Percentiles rank a stretch among this genome's conserved stretches.
phyloP scores from a whole-genome alignment of 2,329 filamentous ascomycete genomes.

The Thelonectria olida region DNA sequence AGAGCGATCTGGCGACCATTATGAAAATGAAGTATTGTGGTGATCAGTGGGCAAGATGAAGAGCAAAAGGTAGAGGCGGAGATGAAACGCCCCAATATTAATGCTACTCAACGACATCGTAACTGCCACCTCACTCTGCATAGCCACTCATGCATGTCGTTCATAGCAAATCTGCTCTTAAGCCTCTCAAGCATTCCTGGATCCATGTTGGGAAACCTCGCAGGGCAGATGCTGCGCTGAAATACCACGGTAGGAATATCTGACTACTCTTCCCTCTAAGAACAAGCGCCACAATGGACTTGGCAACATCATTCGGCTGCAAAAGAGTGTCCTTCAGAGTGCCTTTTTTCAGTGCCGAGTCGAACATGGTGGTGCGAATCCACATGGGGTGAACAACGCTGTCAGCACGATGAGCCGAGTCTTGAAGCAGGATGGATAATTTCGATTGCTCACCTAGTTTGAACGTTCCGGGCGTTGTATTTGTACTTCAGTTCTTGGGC shows the following conservation, averaged over 20 bases:
- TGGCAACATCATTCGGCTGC: slow-evolving; percentile 45
- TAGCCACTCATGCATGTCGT: no score
- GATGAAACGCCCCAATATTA: no score
- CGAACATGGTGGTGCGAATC: slow-evolving; percentile 26
- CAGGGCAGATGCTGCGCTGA: slow-evolving; percentile 3
- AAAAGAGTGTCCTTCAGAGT: slow-evolving; percentile 3
- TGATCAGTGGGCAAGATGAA: no score
- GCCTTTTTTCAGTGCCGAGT: slow-evolving; percentile 28
- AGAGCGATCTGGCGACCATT: no score
- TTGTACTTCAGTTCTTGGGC: slow-evolving; percentile 60
- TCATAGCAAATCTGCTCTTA: not conserved
- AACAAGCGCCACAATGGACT: slow-evolving; percentile 52
- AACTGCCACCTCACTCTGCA: no score
- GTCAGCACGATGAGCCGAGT: not conserved
- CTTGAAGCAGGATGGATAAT: not conserved
- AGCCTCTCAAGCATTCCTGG: slow-evolving; percentile 23
- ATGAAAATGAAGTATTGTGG: no score
- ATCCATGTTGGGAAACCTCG: slow-evolving; percentile 22
- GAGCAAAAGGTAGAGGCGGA: no score
- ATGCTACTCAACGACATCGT: no score
- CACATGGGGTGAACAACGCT: slow-evolving; percentile 60
- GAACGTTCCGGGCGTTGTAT: slow-evolving; percentile 66
- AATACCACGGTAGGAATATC: slow-evolving; percentile 48
- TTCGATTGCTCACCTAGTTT: slow-evolving; percentile 56
- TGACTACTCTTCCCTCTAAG: slow-evolving; percentile 51